Conservation (phyloP, 768 basidiomycete genomes). For the Neoboletus magnificus region DNA sequence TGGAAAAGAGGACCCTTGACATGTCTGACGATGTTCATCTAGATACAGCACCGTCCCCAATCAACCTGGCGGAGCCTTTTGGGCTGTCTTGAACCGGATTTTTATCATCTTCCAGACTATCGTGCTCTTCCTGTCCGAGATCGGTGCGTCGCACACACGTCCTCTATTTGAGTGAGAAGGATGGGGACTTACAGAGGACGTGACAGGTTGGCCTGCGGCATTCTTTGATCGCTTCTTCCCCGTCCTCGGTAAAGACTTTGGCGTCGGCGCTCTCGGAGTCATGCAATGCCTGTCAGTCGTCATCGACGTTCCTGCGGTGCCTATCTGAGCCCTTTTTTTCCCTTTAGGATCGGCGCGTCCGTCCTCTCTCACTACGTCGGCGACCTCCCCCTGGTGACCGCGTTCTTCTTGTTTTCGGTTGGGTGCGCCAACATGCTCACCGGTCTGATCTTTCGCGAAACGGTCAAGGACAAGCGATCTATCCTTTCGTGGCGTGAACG, state of each 20-base stretch:
- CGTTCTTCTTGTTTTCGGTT: constrained; percentile 80
- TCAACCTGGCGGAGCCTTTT: constrained; percentile 89
- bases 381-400: constrained; percentile 81
- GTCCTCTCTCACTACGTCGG: constrained; percentile 77
- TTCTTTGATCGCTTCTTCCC: constrained; percentile 92
- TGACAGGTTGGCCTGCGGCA: constrained; percentile 58
- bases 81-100: constrained; percentile 84
- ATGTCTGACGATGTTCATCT: not conserved
- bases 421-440: constrained; percentile 81
- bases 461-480: constrained; percentile 61
- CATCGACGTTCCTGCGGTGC: not conserved
- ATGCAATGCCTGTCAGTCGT: constrained; percentile 75
- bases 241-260: constrained; percentile 82
- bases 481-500: constrained; percentile 65
- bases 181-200: not conserved
- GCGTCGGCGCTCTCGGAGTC: constrained; percentile 82
- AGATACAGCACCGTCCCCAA: constrained; percentile 87
- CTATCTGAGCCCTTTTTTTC: not conserved
- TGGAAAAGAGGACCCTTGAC: not conserved
- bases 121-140: constrained; percentile 52
- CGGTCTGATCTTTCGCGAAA: constrained; percentile 75
- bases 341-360: constrained; percentile 58
- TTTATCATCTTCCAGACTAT: constrained; percentile 80
- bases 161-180: not conserved
- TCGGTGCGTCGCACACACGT: constrained; percentile 33